Percentiles rank a stretch among this genome's conserved stretches.
Conservation (phyloP, 805 yeast genomes). For the Myxozyma kluyveri region DNA sequence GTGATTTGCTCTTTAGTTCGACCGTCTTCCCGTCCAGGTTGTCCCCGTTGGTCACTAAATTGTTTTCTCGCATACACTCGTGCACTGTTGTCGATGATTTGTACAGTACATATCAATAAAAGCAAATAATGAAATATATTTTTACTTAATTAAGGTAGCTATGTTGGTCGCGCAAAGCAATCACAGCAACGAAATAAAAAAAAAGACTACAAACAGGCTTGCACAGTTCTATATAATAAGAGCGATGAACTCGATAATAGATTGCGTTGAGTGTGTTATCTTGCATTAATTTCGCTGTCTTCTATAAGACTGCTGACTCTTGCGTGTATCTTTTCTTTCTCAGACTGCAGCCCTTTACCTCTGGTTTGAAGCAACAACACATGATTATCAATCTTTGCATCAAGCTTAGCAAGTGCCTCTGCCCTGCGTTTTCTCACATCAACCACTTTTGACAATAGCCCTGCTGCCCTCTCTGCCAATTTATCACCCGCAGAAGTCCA, state of each 20-base stretch:
- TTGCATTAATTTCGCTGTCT: neutral
- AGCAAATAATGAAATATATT: slow-evolving; percentile 8
- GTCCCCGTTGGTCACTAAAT: slow-evolving; percentile 72
- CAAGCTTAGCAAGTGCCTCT: slow-evolving; percentile 12
- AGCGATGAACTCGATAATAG: too few relatives aligned
- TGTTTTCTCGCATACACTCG: neutral
- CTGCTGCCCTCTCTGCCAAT: slow-evolving; percentile 11
- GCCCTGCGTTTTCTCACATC: slow-evolving; percentile 11
- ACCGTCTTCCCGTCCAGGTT: slow-evolving; percentile 74
- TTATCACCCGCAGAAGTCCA: slow-evolving; percentile 15
- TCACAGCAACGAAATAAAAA: neutral
- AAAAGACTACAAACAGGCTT: too few relatives aligned
- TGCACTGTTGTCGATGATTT: slow-evolving; percentile 7
- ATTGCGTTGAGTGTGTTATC: too few relatives aligned
- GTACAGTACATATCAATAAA: slow-evolving; percentile 24
- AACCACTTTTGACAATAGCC: slow-evolving; percentile 5
- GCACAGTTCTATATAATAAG: too few relatives aligned
- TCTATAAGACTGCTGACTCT: slow-evolving; percentile 5
- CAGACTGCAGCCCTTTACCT: neutral
- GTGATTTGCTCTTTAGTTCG: slow-evolving; percentile 33
- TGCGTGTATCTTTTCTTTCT: slow-evolving; percentile 12
- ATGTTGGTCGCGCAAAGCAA: neutral
- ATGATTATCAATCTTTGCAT: slow-evolving; percentile 13
- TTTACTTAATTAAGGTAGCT: neutral
- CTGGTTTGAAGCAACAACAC: slow-evolving; percentile 1